phyloP scores from a whole-genome alignment of 352 stramenopile species.

The Sclerospora graminicola region DNA sequence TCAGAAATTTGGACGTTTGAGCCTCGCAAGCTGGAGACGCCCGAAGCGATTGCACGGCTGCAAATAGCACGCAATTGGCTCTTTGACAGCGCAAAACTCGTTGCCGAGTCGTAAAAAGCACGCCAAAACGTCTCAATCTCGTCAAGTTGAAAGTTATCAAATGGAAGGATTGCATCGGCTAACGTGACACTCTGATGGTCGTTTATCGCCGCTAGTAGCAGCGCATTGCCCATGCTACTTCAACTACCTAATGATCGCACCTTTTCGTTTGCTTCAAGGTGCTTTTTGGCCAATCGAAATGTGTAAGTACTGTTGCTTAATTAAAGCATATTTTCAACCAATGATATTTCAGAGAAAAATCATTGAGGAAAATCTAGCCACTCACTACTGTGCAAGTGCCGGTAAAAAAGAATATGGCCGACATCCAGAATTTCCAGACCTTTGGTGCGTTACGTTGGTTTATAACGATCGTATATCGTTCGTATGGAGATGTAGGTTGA shows the following conservation, averaged over 20 bases:
- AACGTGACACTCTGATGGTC: too few species aligned
- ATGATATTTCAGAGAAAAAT: constrained; percentile 6
- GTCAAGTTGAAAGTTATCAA: constrained; percentile 55
- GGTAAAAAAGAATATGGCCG: constrained; percentile 45
- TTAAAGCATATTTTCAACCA: constrained; percentile 14
- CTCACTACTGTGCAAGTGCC: too few species aligned
- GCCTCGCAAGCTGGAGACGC: constrained; percentile 24
- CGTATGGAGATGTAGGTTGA: neutral
- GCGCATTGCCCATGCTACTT: too few species aligned
- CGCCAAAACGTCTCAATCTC: constrained; percentile 79
- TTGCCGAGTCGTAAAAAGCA: constrained; percentile 72
- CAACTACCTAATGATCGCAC: constrained; percentile 11
- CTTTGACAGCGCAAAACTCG: constrained; percentile 56
- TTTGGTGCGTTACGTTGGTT: constrained; percentile 50
- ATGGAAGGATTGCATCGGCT: constrained; percentile 54
- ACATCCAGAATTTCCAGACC: constrained; percentile 86
- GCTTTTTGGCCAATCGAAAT: constrained; percentile 22
- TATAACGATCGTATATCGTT: neutral
- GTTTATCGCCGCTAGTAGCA: too few species aligned
- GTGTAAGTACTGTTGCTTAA: too few species aligned
- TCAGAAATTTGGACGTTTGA: constrained; percentile 30
- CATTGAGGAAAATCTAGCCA: constrained; percentile 17
- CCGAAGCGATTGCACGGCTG: constrained; percentile 27
- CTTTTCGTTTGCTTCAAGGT: constrained; percentile 22
- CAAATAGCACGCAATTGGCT: constrained; percentile 53